phyloP scores from a whole-genome alignment of 2,329 filamentous ascomycete species.

The Talaromyces islandicus region DNA sequence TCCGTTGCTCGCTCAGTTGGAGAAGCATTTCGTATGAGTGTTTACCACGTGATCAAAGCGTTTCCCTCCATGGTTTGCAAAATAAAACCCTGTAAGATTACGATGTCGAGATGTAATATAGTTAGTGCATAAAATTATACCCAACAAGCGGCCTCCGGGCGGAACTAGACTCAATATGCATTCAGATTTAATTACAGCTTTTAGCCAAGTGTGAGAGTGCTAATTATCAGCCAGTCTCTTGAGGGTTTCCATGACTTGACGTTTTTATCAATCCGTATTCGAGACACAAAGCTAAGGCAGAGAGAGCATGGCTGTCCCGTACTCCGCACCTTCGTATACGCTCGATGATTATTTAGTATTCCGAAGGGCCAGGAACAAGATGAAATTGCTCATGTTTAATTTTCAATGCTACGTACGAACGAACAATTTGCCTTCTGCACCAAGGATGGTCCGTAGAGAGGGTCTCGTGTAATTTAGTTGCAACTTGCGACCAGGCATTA shows the following conservation, averaged over 20 bases:
- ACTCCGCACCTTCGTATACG: too few relatives aligned
- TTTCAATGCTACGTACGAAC: neutral
- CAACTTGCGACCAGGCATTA: neutral
- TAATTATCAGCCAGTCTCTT: neutral
- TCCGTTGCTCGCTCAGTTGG: constrained; percentile 29
- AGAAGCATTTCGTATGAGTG: constrained; percentile 30
- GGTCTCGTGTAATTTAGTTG: neutral
- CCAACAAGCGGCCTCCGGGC: neutral
- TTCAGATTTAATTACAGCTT: neutral
- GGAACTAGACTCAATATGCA: neutral
- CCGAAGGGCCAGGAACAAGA: too few relatives aligned
- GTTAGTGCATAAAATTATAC: neutral
- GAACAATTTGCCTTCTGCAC: neutral
- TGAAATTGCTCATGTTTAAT: neutral
- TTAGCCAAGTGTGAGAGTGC: neutral
- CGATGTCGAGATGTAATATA: neutral
- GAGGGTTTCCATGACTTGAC: neutral
- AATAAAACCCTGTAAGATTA: neutral
- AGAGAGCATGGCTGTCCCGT: too few relatives aligned
- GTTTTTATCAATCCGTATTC: neutral
- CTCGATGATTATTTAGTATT: too few relatives aligned
- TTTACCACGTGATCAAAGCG: neutral
- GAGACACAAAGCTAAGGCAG: too few relatives aligned
- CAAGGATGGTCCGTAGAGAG: neutral
- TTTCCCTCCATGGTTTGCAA: neutral